These are phyloP conservation scores for Pythium folliculosum DNA, from an alignment of 352 stramenopile species.

Conservation along the genomic window DNA sequence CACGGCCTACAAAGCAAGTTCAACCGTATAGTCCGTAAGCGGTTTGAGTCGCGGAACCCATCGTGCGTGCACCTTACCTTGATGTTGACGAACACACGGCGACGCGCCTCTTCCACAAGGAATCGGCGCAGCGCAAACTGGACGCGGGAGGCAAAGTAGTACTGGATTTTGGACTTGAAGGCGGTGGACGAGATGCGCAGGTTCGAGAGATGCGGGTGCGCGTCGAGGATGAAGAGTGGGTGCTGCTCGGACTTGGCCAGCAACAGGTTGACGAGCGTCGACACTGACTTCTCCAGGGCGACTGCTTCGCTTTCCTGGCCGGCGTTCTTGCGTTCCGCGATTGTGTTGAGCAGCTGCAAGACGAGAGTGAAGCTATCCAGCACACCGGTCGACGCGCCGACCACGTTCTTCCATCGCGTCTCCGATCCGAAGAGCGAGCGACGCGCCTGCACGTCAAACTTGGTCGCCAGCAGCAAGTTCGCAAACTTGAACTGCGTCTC, in stretches of 20 bases:
- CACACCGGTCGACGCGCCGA: constrained; percentile 26
- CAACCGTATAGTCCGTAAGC: too few relatives aligned
- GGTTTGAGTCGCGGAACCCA: too few relatives aligned
- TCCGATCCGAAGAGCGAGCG: constrained; percentile 22
- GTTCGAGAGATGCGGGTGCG: constrained; percentile 35
- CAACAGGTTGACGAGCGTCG: constrained; percentile 29
- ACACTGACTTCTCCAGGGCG: constrained; percentile 31
- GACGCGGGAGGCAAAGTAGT: constrained; percentile 32
- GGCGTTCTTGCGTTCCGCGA: constrained; percentile 28
- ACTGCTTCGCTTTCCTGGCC: constrained; percentile 29
- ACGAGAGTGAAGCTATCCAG: constrained; percentile 35
- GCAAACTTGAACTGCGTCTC: constrained; percentile 33
- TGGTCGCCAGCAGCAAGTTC: constrained; percentile 26
- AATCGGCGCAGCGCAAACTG: constrained; percentile 37
- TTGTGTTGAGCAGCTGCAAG: constrained; percentile 32
- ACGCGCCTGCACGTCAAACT: constrained; percentile 27
- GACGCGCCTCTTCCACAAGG: constrained; percentile 30
- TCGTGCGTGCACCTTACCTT: constrained; percentile 18
- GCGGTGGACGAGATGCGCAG: constrained; percentile 29
- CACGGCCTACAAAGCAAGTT: constrained; percentile 38
- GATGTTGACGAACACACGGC: constrained; percentile 30
- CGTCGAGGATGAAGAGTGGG: constrained; percentile 33
- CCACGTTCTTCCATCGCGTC: constrained; percentile 24
- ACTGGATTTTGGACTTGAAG: constrained; percentile 33
- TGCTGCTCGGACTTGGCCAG: constrained; percentile 25